Conservation (phyloP, 257 asterid genomes). For the Scutellaria minor region DNA sequence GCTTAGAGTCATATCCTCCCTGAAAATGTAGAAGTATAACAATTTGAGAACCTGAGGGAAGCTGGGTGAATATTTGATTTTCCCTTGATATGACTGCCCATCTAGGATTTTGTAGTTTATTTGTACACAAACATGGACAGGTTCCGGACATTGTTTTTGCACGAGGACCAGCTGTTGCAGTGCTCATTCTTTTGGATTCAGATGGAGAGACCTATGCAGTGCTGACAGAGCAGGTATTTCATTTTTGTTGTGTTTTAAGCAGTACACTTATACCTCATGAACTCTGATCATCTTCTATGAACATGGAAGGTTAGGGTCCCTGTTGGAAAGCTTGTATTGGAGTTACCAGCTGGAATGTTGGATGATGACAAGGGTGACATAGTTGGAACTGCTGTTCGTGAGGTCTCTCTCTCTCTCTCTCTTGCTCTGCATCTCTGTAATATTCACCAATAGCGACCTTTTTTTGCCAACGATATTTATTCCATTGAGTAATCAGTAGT, state of each 20-base stretch:
- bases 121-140: conserved; percentile 45
- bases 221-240: conserved; percentile 83
- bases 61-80: not conserved
- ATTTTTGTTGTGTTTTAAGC: conserved; percentile 4
- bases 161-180: conserved; percentile 96
- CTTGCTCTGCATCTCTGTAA: conserved; percentile 35
- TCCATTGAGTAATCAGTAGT: not conserved
- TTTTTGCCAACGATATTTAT: not conserved
- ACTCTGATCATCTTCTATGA: conserved; percentile 29
- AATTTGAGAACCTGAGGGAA: not conserved
- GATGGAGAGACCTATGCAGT: conserved; percentile 90
- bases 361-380: conserved; percentile 90
- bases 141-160: conserved; percentile 95
- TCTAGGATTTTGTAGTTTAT: conserved; percentile 22
- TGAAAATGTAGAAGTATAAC: conserved; percentile 6
- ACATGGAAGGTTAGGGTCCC: conserved; percentile 86
- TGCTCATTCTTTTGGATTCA: conserved; percentile 81
- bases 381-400: conserved; percentile 93
- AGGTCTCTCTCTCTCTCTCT: conserved; percentile 63
- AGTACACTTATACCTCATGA: conserved; percentile 10
- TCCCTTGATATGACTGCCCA: not conserved
- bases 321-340: conserved; percentile 89
- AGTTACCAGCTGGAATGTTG: conserved; percentile 96
- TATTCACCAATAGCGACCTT: conserved; percentile 8
- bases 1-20: conserved; percentile 14